phyloP scores from a whole-genome alignment of 108 stramenopile species.

The Cyclotella distinguenda region DNA sequence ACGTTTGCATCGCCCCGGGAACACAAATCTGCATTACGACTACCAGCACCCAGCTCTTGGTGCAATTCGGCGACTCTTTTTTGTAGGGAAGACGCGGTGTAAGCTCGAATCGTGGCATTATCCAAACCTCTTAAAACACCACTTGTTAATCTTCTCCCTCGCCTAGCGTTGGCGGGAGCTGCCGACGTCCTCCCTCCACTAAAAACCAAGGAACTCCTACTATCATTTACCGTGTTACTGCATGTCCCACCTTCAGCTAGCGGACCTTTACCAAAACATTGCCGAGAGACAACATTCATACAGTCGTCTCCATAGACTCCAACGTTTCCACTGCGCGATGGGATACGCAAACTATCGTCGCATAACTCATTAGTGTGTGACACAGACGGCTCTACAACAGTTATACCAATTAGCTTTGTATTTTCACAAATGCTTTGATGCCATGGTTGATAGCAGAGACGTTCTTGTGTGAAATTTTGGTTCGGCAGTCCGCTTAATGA shows the following conservation, averaged over 20 bases:
- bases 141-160: conserved; percentile 3
- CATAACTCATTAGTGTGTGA: no score
- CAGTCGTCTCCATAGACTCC: conserved; percentile 1
- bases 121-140: conserved; percentile 1
- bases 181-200: conserved; percentile 15
- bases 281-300: background rate
- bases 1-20: background rate
- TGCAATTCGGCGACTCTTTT: conserved; percentile 47
- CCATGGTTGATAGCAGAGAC: conserved; percentile 9
- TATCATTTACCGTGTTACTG: no score
- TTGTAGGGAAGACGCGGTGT: conserved; percentile 31
- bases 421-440: conserved; percentile 14
- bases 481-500: background rate
- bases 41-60: conserved; percentile 31
- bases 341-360: no score
- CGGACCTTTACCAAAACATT: background rate
- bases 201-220: background rate
- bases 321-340: conserved; percentile 13
- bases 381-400: conserved; percentile 74
- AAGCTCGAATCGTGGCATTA: conserved; percentile 27
- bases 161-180: conserved; percentile 9
- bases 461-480: conserved; percentile 19
- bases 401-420: conserved; percentile 48
- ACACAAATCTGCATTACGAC: background rate
- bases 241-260: background rate